Evolutionary conservation across 257 asterid species (phyloP), one percentile per base, ranked within the genome.

Genomic region (Nicotiana benthamiana): DNA sequence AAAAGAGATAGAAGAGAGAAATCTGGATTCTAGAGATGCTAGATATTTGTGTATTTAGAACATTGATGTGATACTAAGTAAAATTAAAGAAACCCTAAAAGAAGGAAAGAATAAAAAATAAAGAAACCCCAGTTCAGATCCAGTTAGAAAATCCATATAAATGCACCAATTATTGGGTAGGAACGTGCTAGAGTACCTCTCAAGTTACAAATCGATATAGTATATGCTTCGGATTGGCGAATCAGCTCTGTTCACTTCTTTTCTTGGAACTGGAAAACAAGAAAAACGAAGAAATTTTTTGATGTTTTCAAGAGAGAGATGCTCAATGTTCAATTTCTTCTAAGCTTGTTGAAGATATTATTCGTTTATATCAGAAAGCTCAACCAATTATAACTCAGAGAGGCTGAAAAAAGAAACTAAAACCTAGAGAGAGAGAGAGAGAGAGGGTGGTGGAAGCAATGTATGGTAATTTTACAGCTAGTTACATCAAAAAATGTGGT

Each of bases 161-260:
- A 75, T 11, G 2, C 40, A 82, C 80, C 77, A 79, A 82, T 82
- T 48, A 56, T 57, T 80, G 72, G 9, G 17, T 80, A 75, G 66
- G 56, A 85, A 79, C 86, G 77, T 82, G 88, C 82, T 36, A 80
- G 8, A 46, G 62, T 36, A 36, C 46, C 46, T 36, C 80, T 84
- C 77, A 26, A 12, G 54, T 48, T 48, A 48, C 9, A 6, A 54
- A 54, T 18, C 61, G 61, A 54, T 18, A 54, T 4, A 52, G 2
- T 36, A 8, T 36, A 36, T 36, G 46, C 54, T 13, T 64, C n/a
- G 62, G 81, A 77, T 65, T 68, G 78, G 36, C 17, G 72, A 70
- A 57, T 57, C 18, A 12, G 52, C 9, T 54, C 77, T 74, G 70
- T 75, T 85, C 57, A 53, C 74, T 54, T 17, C 70, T 66, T 82